Conservation (phyloP, 257 asterid species). For the Fraxinus anomala region DNA sequence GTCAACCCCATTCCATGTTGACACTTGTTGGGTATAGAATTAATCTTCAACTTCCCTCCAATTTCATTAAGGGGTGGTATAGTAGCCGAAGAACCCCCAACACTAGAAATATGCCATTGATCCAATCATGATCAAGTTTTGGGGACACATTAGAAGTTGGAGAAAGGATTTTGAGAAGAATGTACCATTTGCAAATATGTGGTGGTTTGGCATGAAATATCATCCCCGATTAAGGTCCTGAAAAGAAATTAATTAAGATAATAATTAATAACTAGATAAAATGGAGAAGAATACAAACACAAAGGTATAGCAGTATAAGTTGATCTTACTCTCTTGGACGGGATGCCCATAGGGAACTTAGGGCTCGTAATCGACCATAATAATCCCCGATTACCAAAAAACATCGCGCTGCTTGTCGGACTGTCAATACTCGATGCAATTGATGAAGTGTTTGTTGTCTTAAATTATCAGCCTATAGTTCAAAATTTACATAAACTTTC, state of each 20-base stretch:
- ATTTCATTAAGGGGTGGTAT: constrained; percentile 29
- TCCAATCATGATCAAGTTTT: constrained; percentile 27
- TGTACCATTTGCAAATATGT: constrained; percentile 73
- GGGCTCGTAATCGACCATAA: constrained; percentile 81
- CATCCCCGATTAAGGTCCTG: constrained; percentile 69
- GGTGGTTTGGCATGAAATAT: constrained; percentile 69
- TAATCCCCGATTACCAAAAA: constrained; percentile 88
- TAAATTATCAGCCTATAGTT: constrained; percentile 79
- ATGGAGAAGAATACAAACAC: background rate
- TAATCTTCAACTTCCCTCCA: background rate
- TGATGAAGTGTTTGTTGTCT: constrained; percentile 92
- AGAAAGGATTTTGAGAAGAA: constrained; percentile 68
- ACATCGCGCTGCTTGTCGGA: constrained; percentile 81
- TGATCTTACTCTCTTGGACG: constrained; percentile 84
- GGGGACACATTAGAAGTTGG: constrained; percentile 51
- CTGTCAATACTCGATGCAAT: constrained; percentile 66
- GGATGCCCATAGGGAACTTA: constrained; percentile 93
- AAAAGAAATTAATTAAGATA: background rate
- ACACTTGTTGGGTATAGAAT: background rate
- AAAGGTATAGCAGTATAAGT: background rate
- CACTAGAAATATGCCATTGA: constrained; percentile 14
- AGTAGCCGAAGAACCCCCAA: constrained; percentile 27
- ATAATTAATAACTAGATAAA: background rate
- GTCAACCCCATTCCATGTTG: background rate
- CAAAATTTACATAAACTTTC: background rate